Base-by-base conservation (phyloP, 2,329 filamentous ascomycete species). In the Dactylonectria estremocensis region DNA sequence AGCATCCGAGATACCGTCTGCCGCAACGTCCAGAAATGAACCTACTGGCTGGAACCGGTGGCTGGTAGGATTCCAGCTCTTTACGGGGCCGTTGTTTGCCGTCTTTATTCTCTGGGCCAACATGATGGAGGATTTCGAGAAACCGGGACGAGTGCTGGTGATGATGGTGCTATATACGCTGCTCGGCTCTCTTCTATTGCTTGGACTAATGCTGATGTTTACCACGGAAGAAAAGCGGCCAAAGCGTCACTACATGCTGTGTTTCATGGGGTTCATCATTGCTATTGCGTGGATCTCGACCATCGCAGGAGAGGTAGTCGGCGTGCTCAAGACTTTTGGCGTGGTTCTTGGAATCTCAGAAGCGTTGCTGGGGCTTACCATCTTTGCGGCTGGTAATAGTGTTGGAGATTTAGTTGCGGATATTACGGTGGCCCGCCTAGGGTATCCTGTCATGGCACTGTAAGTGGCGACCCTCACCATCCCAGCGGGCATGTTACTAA, bases 351-450 rank as follows among this genome's bases (percentile, higher is more conserved):
- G 93, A 76, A 99, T 99, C 78, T 96, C 93, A 16, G 96, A 99
- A 81, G 96, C 96, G 4, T 94, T 99, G 69, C 88, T 99, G 11
- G 96, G 96, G 2, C 88, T 99, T 58, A 99, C 96, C 16, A 92
- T 99, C 61, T 99, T 99, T 79, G 96, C 96, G 2, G 94, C 98
- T 37, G 96, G 96, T 31, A 99, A 99, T 81, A 97, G 94, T 9
- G 87, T 98, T 9, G 95, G 96, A 43, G 96, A 99, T 76, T 86
- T 99, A 16, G 94, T 99, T 10, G 95, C 96, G 16, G 93, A 99
- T 78, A 93, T 98, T 61, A 99, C 96, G 0, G 93, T 99, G 43
- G 96, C 96, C 4, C 90, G 94, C 37, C 89, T 99, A 3, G 96
- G 96, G 3, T 98, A 95, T 80, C 96, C 96, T 0, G 95, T 99